These are phyloP conservation scores for Ensete glaucum DNA, from an alignment of 176 grass and related monocot species.

Conservation along the genomic window DNA sequence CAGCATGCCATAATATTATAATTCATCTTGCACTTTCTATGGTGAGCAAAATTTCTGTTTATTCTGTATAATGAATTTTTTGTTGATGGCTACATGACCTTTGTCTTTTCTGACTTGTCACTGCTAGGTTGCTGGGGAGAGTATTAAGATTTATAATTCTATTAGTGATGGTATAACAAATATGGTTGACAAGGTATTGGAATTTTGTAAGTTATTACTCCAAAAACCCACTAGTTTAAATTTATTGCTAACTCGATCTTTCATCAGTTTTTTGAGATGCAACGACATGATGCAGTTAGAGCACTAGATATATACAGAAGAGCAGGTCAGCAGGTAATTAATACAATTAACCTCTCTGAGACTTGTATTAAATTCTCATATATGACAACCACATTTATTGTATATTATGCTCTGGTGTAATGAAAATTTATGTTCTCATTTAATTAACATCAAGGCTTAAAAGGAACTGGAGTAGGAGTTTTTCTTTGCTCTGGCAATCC, in stretches of 20 bases:
- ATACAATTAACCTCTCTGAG: neutral
- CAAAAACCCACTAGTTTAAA: neutral
- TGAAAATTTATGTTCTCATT: neutral
- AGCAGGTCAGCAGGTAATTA: slow-evolving; percentile 61
- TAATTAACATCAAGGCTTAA: neutral
- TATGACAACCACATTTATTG: neutral
- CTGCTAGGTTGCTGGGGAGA: slow-evolving; percentile 75
- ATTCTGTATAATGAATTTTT: slow-evolving; percentile 10
- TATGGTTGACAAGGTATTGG: slow-evolving; percentile 79
- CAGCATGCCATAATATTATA: slow-evolving; percentile 67
- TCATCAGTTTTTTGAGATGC: slow-evolving; percentile 93
- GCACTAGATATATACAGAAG: slow-evolving; percentile 83
- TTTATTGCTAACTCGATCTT: slow-evolving; percentile 17
- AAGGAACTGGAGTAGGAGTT: neutral
- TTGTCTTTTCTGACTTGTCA: slow-evolving; percentile 30
- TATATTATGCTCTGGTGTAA: neutral
- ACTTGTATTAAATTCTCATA: neutral
- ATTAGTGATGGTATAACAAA: slow-evolving; percentile 83
- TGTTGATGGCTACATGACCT: slow-evolving; percentile 1
- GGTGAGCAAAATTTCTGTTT: slow-evolving; percentile 40
- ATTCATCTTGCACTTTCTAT: slow-evolving; percentile 89
- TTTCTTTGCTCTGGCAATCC: neutral
- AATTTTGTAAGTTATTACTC: neutral
- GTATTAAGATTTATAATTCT: slow-evolving; percentile 71
- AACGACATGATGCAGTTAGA: slow-evolving; percentile 66